phyloP scores from a whole-genome alignment of 768 basidiomycete genomes.

The Mycena floridula region DNA sequence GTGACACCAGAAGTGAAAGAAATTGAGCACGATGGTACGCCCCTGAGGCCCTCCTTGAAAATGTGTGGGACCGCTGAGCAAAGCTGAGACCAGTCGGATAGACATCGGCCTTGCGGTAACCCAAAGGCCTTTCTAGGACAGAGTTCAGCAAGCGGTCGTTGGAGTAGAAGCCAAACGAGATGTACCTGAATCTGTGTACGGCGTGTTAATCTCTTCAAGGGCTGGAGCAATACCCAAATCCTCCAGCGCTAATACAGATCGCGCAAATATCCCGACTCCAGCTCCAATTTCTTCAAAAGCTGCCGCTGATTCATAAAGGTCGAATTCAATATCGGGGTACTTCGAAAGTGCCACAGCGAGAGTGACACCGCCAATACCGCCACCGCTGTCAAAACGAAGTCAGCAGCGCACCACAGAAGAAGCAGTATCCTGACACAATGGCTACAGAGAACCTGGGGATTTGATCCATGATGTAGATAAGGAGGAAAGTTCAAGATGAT shows the following conservation, averaged over 20 bases:
- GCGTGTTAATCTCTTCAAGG: constrained; percentile 29
- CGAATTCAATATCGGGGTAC: constrained; percentile 8
- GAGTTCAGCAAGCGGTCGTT: not conserved
- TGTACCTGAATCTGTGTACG: not conserved
- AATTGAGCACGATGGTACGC: constrained; percentile 63
- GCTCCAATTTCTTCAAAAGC: constrained; percentile 13
- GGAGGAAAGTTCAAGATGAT: not conserved
- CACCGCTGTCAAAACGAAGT: constrained; percentile 1
- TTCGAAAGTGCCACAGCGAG: constrained; percentile 12
- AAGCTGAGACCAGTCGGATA: constrained; percentile 30
- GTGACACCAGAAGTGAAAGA: constrained; percentile 47
- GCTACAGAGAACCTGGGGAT: not conserved
- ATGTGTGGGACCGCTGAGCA: constrained; percentile 28
- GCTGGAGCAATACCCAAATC: constrained; percentile 18
- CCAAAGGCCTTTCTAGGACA: constrained; percentile 1
- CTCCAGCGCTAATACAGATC: not conserved
- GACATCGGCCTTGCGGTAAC: not conserved
- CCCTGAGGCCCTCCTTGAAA: constrained; percentile 26
- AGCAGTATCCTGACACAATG: not conserved
- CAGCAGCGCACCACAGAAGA: not conserved
- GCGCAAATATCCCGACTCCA: constrained; percentile 11
- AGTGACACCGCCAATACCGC: constrained; percentile 11
- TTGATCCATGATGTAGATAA: not conserved
- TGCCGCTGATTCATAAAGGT: constrained; percentile 13
- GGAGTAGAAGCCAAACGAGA: not conserved